These are phyloP conservation scores for Penicillium alfredii DNA, from an alignment of 495 filamentous ascomycete species.

Conservation along the genomic window DNA sequence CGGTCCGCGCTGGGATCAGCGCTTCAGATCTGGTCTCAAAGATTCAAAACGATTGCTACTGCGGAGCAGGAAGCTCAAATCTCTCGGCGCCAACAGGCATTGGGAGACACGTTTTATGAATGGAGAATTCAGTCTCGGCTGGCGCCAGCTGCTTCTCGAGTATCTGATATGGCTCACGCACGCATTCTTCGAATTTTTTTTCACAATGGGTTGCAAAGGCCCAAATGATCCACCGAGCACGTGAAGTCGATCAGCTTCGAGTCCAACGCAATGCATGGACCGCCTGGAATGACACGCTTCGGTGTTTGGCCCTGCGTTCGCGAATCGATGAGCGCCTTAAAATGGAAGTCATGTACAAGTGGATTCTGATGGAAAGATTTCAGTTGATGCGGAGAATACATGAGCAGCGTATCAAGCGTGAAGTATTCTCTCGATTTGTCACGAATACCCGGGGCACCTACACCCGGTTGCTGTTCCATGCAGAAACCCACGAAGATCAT, in stretches of 20 bases:
- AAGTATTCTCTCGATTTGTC: slow-evolving; percentile 39
- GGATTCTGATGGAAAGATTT: slow-evolving; percentile 53
- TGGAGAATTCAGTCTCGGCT: slow-evolving; percentile 42
- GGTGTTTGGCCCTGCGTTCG: slow-evolving; percentile 46
- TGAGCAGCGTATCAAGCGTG: slow-evolving; percentile 44
- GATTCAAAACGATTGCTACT: slow-evolving; percentile 21
- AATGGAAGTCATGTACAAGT: slow-evolving; percentile 56
- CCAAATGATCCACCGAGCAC: slow-evolving; percentile 48
- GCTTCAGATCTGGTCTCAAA: slow-evolving; percentile 31
- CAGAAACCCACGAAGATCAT: slow-evolving; percentile 30
- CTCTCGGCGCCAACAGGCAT: slow-evolving; percentile 25
- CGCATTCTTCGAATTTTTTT: slow-evolving; percentile 46
- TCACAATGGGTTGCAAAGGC: slow-evolving; percentile 46
- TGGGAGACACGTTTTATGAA: slow-evolving; percentile 28
- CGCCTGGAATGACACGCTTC: slow-evolving; percentile 60
- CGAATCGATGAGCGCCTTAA: slow-evolving; percentile 55
- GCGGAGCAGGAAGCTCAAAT: slow-evolving; percentile 29
- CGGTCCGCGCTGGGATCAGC: slow-evolving; percentile 20
- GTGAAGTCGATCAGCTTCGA: slow-evolving; percentile 45
- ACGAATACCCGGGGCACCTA: slow-evolving; percentile 35
- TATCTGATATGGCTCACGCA: slow-evolving; percentile 42
- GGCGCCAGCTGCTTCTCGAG: slow-evolving; percentile 40
- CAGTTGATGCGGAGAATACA: slow-evolving; percentile 48
- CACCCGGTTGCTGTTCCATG: slow-evolving; percentile 32
- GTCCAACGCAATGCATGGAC: slow-evolving; percentile 55